Percentiles rank a stretch among this genome's conserved stretches.
Evolutionary conservation across 1,139 yeast species (phyloP).

Genomic region (Debaryomyces singareniensis): DNA sequence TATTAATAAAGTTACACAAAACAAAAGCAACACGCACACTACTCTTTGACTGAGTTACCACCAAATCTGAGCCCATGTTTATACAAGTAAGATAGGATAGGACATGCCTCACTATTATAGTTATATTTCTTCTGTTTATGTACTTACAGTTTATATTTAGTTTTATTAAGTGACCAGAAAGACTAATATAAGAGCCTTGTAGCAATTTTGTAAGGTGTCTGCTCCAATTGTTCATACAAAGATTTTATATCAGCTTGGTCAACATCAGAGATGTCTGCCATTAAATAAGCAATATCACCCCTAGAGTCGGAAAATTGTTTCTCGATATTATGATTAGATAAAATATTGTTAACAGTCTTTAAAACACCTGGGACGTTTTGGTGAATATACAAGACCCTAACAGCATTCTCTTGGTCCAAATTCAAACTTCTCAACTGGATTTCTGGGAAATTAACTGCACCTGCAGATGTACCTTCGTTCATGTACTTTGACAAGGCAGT

Average conservation of each 20-base stretch:
- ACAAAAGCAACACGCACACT: no score
- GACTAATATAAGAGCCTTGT: slow-evolving; percentile 79
- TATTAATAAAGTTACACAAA: no score
- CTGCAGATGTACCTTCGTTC: slow-evolving; percentile 93
- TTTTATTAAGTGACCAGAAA: no score
- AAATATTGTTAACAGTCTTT: slow-evolving; percentile 92
- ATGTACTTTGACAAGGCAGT: slow-evolving; percentile 81
- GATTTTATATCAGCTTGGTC: slow-evolving; percentile 74
- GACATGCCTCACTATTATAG: no score
- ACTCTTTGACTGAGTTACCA: no score
- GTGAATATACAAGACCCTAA: slow-evolving; percentile 93
- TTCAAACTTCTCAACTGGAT: slow-evolving; percentile 86
- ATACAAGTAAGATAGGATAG: no score
- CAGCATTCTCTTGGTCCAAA: slow-evolving; percentile 80
- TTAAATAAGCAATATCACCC: slow-evolving; percentile 93
- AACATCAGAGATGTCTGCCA: slow-evolving; percentile 95
- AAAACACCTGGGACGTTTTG: slow-evolving; percentile 98
- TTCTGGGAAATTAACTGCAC: slow-evolving; percentile 99
- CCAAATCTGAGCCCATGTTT: no score
- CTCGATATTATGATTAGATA: slow-evolving; percentile 92
- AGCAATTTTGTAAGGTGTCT: slow-evolving; percentile 85
- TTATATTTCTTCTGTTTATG: no score
- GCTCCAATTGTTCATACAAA: slow-evolving; percentile 79
- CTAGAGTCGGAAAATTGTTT: slow-evolving; percentile 95
- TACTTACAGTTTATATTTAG: no score